phyloP scores from a whole-genome alignment of 306 rosid genomes.

The Hippophae tibetana region DNA sequence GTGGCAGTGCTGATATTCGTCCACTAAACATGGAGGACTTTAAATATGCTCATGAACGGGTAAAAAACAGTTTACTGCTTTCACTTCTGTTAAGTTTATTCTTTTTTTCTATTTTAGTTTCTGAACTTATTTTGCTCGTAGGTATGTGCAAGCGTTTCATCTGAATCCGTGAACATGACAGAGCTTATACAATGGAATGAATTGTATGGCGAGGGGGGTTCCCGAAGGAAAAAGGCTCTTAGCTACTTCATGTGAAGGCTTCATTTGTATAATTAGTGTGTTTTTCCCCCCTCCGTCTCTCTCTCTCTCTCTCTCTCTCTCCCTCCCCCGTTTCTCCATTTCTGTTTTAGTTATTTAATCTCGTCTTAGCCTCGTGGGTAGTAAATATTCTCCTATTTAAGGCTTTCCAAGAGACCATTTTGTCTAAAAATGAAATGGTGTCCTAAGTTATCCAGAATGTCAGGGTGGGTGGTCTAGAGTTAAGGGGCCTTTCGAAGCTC shows the following conservation, averaged over 20 bases:
- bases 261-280: slow-evolving; percentile 38
- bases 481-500: too few species aligned
- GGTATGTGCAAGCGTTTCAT: slow-evolving; percentile 99
- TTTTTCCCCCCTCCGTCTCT: too few species aligned
- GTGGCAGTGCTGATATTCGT: slow-evolving; percentile 84
- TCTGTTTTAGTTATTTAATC: too few species aligned
- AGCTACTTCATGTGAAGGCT: slow-evolving; percentile 94
- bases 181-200: slow-evolving; percentile 97
- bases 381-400: too few species aligned
- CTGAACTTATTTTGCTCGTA: slow-evolving; percentile 19
- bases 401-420: too few species aligned
- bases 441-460: too few species aligned
- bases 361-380: too few species aligned
- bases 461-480: too few species aligned
- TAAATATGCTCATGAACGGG: slow-evolving; percentile 88
- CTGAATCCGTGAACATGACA: slow-evolving; percentile 85
- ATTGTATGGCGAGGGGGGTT: slow-evolving; percentile 98
- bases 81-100: neutral
- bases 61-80: slow-evolving; percentile 11
- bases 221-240: slow-evolving; percentile 82
- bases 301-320: neutral
- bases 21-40: slow-evolving; percentile 79
- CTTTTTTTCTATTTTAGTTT: neutral
- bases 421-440: too few species aligned
- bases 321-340: neutral